Evolutionary conservation across 805 yeast species (phyloP).

Genomic region (Wickerhamiella sorbophila): DNA sequence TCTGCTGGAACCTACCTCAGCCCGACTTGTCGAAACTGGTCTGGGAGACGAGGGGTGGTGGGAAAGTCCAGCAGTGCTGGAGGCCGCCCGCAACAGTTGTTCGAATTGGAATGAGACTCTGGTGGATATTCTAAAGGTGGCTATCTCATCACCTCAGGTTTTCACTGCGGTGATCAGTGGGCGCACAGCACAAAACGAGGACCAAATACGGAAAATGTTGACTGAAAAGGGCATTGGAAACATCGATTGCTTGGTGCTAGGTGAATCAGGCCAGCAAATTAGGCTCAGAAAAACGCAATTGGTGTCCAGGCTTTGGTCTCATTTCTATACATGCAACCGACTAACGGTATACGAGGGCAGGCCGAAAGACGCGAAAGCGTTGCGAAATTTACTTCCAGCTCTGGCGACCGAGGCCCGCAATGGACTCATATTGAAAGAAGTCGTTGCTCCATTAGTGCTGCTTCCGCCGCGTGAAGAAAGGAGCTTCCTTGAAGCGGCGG

Average conservation of each 20-base stretch:
- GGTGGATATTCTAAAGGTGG: slow-evolving; percentile 9
- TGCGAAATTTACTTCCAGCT: slow-evolving; percentile 4
- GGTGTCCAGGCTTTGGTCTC: slow-evolving; percentile 12
- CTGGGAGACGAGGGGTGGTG: slow-evolving; percentile 11
- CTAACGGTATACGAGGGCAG: slow-evolving; percentile 12
- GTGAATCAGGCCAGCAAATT: slow-evolving; percentile 9
- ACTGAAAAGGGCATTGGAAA: slow-evolving; percentile 6
- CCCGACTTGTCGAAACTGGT: slow-evolving; percentile 8
- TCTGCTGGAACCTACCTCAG: slow-evolving; percentile 9
- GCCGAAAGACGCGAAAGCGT: slow-evolving; percentile 6
- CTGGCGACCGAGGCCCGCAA: slow-evolving; percentile 9
- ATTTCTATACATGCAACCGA: slow-evolving; percentile 8
- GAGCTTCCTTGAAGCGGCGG: slow-evolving; percentile 8
- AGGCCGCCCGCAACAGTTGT: slow-evolving; percentile 6
- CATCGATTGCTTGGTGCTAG: slow-evolving; percentile 10
- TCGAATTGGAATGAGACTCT: slow-evolving; percentile 12
- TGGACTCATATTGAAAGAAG: slow-evolving; percentile 4
- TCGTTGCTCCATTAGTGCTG: neutral
- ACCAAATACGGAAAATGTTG: slow-evolving; percentile 8
- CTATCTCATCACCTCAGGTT: neutral
- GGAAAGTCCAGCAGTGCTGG: slow-evolving; percentile 10
- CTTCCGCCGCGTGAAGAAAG: slow-evolving; percentile 13
- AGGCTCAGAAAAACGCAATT: slow-evolving; percentile 3
- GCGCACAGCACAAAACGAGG: slow-evolving; percentile 6
- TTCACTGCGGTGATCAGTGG: slow-evolving; percentile 14